phyloP scores from a whole-genome alignment of 768 basidiomycete genomes.

The Naganishia randhawae region DNA sequence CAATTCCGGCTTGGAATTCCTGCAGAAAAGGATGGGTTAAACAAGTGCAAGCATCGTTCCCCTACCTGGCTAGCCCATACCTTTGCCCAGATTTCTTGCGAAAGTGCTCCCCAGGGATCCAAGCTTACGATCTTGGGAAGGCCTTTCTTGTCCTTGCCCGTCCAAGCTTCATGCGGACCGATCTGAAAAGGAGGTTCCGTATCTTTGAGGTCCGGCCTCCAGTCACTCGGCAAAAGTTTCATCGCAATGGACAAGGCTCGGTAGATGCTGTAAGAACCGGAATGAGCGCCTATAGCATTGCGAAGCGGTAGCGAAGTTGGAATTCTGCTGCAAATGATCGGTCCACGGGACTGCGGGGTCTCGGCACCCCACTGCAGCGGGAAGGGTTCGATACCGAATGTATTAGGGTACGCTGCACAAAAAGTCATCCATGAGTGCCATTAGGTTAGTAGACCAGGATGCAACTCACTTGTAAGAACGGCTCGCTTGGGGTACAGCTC shows the following conservation, averaged over 20 bases:
- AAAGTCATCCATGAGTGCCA: not conserved
- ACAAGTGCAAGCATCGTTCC: not conserved
- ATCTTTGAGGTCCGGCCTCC: conserved; percentile 46
- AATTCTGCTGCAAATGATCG: conserved; percentile 82
- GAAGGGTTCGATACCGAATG: conserved; percentile 55
- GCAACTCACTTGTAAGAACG: conserved; percentile 10
- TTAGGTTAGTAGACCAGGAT: not conserved
- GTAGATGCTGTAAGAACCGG: conserved; percentile 91
- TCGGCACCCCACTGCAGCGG: conserved; percentile 76
- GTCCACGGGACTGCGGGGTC: conserved; percentile 59
- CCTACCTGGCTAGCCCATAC: not conserved
- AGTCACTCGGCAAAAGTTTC: conserved; percentile 47
- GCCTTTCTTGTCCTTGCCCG: conserved; percentile 51
- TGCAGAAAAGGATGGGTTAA: conserved; percentile 20
- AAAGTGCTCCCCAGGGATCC: conserved; percentile 72
- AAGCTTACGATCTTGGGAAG: conserved; percentile 79
- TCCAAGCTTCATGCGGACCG: conserved; percentile 74
- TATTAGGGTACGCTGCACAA: not conserved
- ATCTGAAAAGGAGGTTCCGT: conserved; percentile 72
- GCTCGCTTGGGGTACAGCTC: conserved; percentile 15
- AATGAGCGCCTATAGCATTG: conserved; percentile 90
- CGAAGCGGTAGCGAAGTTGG: conserved; percentile 63
- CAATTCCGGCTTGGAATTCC: conserved; percentile 59
- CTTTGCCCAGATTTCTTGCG: conserved; percentile 9
- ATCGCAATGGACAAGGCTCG: conserved; percentile 88